Conservation (phyloP, 371 early-diverging fungal species). For the Lichtheimia ornata region DNA sequence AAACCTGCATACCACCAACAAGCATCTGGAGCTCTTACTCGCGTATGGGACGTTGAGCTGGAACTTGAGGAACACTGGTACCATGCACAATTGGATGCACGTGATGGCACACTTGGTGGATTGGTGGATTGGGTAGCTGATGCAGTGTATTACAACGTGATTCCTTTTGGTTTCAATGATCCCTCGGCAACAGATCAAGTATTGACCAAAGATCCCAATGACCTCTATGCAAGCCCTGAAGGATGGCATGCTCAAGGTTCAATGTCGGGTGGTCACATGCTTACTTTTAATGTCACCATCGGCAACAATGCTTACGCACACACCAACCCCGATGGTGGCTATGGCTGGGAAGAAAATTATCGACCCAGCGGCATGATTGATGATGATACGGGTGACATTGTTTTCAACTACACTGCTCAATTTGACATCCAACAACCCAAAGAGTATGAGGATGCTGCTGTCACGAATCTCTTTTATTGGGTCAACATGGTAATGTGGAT, state of each 20-base stretch:
- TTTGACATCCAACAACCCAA: slow-evolving; percentile 63
- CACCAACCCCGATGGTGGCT: slow-evolving; percentile 51
- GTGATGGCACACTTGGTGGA: slow-evolving; percentile 67
- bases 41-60: slow-evolving; percentile 88
- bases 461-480: slow-evolving; percentile 94
- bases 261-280: slow-evolving; percentile 33
- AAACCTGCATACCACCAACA: slow-evolving; percentile 59
- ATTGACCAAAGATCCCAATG: slow-evolving; percentile 73
- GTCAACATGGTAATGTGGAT: slow-evolving; percentile 66
- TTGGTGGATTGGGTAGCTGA: slow-evolving; percentile 90
- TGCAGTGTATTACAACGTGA: slow-evolving; percentile 74
- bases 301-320: slow-evolving; percentile 58
- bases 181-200: slow-evolving; percentile 72
- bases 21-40: slow-evolving; percentile 51
- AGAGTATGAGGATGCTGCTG: slow-evolving; percentile 83
- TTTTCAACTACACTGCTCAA: slow-evolving; percentile 80
- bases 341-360: slow-evolving; percentile 65
- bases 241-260: slow-evolving; percentile 74
- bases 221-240: slow-evolving; percentile 71
- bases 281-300: slow-evolving; percentile 70
- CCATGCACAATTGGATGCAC: slow-evolving; percentile 81
- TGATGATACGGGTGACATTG: slow-evolving; percentile 44
- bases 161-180: slow-evolving; percentile 86
- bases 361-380: slow-evolving; percentile 68
- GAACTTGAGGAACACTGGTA: slow-evolving; percentile 91